Evolutionary conservation across 2,329 filamentous ascomycete genomes (phyloP).

Genomic region (Stachybotrys elegans): DNA sequence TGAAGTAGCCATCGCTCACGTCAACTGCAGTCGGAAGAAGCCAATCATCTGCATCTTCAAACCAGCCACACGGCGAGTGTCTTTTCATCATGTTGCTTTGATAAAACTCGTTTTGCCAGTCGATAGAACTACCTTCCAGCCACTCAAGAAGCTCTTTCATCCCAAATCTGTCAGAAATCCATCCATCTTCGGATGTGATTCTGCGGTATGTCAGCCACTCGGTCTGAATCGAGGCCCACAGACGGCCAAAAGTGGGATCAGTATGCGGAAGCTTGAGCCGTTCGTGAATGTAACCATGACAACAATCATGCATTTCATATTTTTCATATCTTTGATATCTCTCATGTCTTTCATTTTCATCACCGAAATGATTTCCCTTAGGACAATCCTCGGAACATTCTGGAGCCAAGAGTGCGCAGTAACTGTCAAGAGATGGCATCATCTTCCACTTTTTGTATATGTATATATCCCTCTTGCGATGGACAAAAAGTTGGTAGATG

Average conservation of each 20-base stretch:
- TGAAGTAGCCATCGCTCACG: no score
- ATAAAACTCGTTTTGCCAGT: no score
- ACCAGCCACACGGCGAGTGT: no score
- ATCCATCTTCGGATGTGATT: neutral
- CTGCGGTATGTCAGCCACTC: slow-evolving; percentile 12
- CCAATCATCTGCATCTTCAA: no score
- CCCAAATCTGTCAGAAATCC: slow-evolving; percentile 7
- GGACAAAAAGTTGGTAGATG: neutral
- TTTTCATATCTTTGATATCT: neutral
- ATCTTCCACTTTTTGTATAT: neutral
- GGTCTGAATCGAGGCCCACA: slow-evolving; percentile 10
- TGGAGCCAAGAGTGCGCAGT: neutral
- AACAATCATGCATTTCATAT: neutral
- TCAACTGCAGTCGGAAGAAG: no score
- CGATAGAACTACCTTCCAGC: no score
- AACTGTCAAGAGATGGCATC: neutral
- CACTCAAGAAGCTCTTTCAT: slow-evolving; percentile 1
- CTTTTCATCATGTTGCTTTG: no score
- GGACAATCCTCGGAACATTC: neutral
- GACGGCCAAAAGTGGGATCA: neutral
- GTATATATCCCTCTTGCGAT: neutral
- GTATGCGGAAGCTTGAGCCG: slow-evolving; percentile 1
- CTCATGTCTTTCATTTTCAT: neutral
- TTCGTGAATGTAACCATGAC: neutral
- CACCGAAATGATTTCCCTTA: neutral